These are phyloP conservation scores for Leishmania gerbilli DNA, from an alignment of 208 protist genomes.

Conservation along the genomic window DNA sequence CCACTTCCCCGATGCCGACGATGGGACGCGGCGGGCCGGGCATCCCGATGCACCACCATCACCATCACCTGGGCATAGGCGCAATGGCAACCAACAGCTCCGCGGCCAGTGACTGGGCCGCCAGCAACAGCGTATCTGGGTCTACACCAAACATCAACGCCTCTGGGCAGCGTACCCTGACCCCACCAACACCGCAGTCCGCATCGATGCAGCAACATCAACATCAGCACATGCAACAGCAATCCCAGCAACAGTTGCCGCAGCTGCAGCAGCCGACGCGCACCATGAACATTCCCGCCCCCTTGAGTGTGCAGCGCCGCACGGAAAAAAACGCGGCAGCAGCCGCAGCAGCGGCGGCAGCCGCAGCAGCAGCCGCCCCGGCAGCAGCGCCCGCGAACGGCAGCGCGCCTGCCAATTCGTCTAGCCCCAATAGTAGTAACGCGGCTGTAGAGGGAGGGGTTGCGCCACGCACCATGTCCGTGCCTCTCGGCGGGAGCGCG, in stretches of 20 bases:
- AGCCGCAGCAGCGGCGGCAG: conserved; percentile 4
- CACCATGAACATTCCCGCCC: conserved; percentile 35
- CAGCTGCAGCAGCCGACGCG: conserved; percentile 25
- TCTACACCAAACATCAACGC: background rate
- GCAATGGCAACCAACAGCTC: conserved; percentile 13
- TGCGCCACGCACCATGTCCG: conserved; percentile 3
- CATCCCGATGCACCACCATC: conserved; percentile 35
- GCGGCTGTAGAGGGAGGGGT: background rate
- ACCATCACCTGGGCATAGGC: conserved; percentile 29
- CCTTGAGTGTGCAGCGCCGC: conserved; percentile 27
- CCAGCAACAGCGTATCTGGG: conserved; percentile 30
- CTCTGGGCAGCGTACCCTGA: conserved; percentile 20
- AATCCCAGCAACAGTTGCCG: conserved; percentile 22
- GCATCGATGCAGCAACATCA: conserved; percentile 14
- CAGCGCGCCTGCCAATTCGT: background rate
- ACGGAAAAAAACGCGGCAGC: conserved; percentile 24
- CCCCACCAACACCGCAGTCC: conserved; percentile 12
- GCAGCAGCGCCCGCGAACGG: background rate
- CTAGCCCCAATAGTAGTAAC: background rate
- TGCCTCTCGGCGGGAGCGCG: background rate
- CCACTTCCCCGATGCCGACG: conserved; percentile 13
- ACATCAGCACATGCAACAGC: conserved; percentile 28
- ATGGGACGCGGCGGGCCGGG: conserved; percentile 7
- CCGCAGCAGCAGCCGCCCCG: background rate
- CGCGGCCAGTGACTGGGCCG: conserved; percentile 20